Base-by-base conservation (phyloP, 306 rosid genomes). In the Medicago arabica region DNA sequence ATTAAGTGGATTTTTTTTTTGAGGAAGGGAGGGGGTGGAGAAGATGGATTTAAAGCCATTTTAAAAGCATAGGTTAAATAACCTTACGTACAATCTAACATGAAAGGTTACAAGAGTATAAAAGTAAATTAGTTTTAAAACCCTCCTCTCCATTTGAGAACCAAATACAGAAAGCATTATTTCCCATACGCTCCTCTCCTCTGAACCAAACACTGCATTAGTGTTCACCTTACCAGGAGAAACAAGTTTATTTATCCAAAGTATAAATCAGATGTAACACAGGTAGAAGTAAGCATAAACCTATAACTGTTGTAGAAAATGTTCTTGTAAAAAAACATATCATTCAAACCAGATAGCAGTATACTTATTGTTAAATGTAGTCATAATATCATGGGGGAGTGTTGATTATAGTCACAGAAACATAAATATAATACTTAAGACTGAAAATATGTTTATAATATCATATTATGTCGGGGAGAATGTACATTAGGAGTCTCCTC, bases 271-370 rank as follows among this genome's bases (percentile, higher is more conserved):
- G 46, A 75, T 54, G 78, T 39, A 80, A 80, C 57, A 72, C 67
- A 67, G 21, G 39, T 55, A 62, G 57, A 68, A 69, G 57, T 46
- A 51, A 60, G 36, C 13, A 63, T 55, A 65, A 55, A 67, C 61
- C 18, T 10, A 69, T 21, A 50, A 46, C 18, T 67, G 60, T 28
- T 65, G 40, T 67, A 74, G 69, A 78, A 39, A 34, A 76, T 44
- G 69, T 49, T 59, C 49, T 78, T 47, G 25, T 28, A 28, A 28
- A 49, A 67, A 23, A 47, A 62, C 15, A n/a, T 73, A 44, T 21
- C 34, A 61, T 74, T 50, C 71, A 76, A 66, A 64, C 77, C 80
- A 59, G 28, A 65, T 77, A 28, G 72, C 65, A 61, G 62, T 72
- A 75, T 71, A 51, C 62, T 65, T 23, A 12, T 25, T 59, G 64